Base-by-base conservation (phyloP, 2,329 filamentous ascomycete species). In the Chalaropsis thielavioides region DNA sequence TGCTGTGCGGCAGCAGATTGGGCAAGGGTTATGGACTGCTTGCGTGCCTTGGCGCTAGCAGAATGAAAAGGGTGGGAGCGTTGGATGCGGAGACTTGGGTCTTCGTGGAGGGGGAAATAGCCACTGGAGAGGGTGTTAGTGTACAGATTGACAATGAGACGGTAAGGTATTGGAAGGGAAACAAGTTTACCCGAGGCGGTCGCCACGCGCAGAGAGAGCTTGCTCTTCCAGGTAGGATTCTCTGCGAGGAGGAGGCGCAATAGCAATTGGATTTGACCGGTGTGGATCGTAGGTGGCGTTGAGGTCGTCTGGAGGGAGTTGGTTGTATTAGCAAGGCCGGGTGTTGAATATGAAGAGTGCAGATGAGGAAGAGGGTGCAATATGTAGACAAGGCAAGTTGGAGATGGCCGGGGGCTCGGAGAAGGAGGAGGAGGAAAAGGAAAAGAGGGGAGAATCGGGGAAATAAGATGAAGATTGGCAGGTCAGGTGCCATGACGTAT, bases 101-200 rank as follows among this genome's bases (percentile, higher is more conserved):
- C 80, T 72, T 84, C 82, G 72, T 84, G 82, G 40, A 80, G 72
- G 19, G 82, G 82, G 69, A 85, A 85, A 69, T 85, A 85, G 35
- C 79, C 82, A 71, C 83, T 85, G 69, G 43, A 11, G 15, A 60
- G 27, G 27, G 44, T 60, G 38, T n/a, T 68, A 63, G 68, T 17
- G 35, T 13, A 22, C 15, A 59, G 40, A 54, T 31, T 11, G n/a
- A 38, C 35, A 38, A 8, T 1, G 3, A 38, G 35, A 38, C 35
- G 35, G 31, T 7, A 7, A 35, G 44, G n/a, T 40, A 22, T 40
- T 22, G 7, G 5, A 7, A 27, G 49, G 19, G 27, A 41, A 31
- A 3, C 3, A 56, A 10, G 76, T 79, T 71, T 79, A 85, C 83
- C 82, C 82, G 71, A 76, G 77, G 61, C 82, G 70, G 71, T 85